Evolutionary conservation across 1,284 basidiomycete species (phyloP).

Genomic region (Cystobasidium pallidum): DNA sequence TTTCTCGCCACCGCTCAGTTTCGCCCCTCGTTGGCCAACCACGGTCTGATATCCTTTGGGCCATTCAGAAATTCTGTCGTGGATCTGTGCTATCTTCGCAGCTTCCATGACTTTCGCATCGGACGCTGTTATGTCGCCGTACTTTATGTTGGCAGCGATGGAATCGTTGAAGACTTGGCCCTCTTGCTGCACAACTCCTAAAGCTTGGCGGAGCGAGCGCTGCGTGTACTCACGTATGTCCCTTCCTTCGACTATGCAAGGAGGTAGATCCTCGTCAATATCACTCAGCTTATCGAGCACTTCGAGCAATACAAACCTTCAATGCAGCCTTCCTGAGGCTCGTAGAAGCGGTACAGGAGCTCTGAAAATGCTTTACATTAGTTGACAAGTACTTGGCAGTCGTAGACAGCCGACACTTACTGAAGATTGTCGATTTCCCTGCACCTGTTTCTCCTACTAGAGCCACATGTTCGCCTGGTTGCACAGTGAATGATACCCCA

Average conservation of each 20-base stretch:
- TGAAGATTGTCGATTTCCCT: constrained; percentile 64
- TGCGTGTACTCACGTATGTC: constrained; percentile 85
- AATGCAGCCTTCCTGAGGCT: constrained; percentile 72
- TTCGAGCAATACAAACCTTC: constrained; percentile 55
- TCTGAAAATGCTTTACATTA: constrained; percentile 56
- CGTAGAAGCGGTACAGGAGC: constrained; percentile 86
- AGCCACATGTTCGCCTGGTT: constrained; percentile 75
- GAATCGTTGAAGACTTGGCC: constrained; percentile 36
- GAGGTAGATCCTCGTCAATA: not conserved
- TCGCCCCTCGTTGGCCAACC: constrained; percentile 80
- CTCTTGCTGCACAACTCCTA: constrained; percentile 62
- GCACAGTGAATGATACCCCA: constrained; percentile 80
- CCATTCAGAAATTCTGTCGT: constrained; percentile 75
- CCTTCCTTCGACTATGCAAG: constrained; percentile 74
- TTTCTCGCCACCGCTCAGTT: constrained; percentile 61
- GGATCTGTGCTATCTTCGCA: constrained; percentile 76
- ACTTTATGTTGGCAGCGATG: constrained; percentile 47
- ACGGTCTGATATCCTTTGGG: constrained; percentile 75
- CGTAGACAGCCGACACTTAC: not conserved
- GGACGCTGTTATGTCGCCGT: constrained; percentile 57
- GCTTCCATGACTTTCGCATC: constrained; percentile 73
- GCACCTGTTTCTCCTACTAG: constrained; percentile 79
- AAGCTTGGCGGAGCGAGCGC: constrained; percentile 70
- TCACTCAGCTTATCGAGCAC: not conserved
- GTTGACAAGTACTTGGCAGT: not conserved